Evolutionary conservation across 768 basidiomycete genomes (phyloP), one percentile per base, ranked within the genome.

Genomic region (Suillus subluteus): DNA sequence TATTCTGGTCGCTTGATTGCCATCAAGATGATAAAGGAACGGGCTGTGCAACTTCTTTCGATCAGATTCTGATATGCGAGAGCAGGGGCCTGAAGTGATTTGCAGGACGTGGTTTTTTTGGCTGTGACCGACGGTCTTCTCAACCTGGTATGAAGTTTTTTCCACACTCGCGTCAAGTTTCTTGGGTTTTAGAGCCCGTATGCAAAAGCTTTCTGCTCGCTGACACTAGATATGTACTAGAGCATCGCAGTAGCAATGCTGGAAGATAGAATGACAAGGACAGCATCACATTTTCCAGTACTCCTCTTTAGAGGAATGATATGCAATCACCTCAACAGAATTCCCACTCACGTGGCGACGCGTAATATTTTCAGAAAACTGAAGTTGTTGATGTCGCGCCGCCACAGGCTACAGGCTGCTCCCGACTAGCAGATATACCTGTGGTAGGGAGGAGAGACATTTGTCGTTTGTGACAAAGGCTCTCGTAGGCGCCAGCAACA

Each of bases 401-500:
- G 13, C 15, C 6, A 8, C 0, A 30, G 61, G 23, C 7, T 48
- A 8, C 0, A 30, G 61, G 23, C 7, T 48, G 61, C 21, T 30
- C 13, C 18, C 7, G 2, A 9, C 18, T 44, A 9, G 9, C 44
- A 43, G 15, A 16, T 16, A 9, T 37, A 37, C 7, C 35, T 37
- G 37, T 37, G 37, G 37, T 37, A 4, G 37, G 9, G 37, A 37
- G 3, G 37, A 37, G 37, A 37, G 37, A 37, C 1, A 2, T 37
- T 8, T 9, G 9, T 35, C 18, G 26, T 7, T n/a, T 13, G 5
- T 0, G 0, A 43, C 61, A 46, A 5, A 62, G 3, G 4, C 3
- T 2, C 6, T 18, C 2, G 6, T 46, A 26, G 4, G 9, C 1
- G 9, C 0, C 0, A 16, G 40, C 6, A 6, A 46, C 11, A 2